phyloP scores from a whole-genome alignment of 2,329 filamentous ascomycete genomes.

The Colletotrichum paranaense region DNA sequence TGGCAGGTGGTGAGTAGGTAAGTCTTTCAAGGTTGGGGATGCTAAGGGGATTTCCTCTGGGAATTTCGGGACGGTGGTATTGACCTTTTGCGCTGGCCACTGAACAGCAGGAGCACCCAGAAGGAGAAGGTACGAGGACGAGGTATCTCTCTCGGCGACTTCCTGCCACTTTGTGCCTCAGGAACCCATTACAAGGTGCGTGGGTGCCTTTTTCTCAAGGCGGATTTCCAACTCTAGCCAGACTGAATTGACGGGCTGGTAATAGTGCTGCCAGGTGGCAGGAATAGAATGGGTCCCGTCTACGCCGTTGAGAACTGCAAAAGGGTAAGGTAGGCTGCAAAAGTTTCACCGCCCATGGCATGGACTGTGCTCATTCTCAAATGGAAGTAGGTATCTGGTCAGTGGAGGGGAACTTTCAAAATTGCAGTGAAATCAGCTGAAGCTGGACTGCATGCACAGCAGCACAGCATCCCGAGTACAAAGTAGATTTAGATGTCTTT shows the following conservation, averaged over 20 bases:
- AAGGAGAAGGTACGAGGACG: background rate
- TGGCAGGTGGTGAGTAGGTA: too few species aligned
- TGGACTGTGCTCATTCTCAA: background rate
- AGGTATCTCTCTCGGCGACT: background rate
- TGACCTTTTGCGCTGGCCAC: background rate
- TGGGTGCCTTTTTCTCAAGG: background rate
- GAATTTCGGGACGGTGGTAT: background rate
- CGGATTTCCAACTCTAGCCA: background rate
- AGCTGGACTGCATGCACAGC: background rate
- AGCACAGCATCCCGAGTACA: background rate
- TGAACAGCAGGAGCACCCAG: background rate
- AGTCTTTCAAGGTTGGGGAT: background rate
- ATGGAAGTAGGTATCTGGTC: background rate
- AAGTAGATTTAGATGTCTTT: background rate
- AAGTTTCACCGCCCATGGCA: conserved; percentile 14
- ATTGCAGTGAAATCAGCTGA: conserved; percentile 12
- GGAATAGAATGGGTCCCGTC: background rate
- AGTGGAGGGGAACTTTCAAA: background rate
- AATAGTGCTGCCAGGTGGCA: background rate
- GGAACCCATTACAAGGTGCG: background rate
- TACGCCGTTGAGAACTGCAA: background rate
- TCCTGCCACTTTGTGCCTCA: background rate
- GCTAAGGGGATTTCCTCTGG: background rate
- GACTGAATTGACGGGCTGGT: background rate
- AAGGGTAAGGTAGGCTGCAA: background rate